phyloP scores from a whole-genome alignment of 495 filamentous ascomycete species.

The Penicillium cinerascens region DNA sequence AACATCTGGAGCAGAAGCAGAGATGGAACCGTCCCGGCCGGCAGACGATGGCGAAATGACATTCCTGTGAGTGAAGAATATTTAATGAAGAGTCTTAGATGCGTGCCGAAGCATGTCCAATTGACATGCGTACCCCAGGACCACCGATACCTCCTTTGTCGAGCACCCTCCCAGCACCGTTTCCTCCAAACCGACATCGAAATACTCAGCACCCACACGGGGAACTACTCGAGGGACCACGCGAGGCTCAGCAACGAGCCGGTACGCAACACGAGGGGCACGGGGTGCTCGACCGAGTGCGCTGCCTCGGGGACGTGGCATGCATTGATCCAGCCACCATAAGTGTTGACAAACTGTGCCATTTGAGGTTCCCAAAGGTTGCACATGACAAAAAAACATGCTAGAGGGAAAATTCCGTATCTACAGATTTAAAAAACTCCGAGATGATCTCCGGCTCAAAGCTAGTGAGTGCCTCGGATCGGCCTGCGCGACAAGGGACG shows the following conservation, averaged over 20 bases:
- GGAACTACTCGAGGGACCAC: slow-evolving; percentile 31
- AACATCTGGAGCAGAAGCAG: slow-evolving; percentile 28
- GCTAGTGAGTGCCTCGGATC: neutral
- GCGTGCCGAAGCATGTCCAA: neutral
- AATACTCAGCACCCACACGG: slow-evolving; percentile 48
- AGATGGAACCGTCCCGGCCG: slow-evolving; percentile 25
- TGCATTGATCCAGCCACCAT: slow-evolving; percentile 27
- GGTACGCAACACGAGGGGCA: slow-evolving; percentile 38
- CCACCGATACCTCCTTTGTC: slow-evolving; percentile 91
- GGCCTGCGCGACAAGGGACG: too few relatives aligned
- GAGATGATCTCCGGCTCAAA: neutral
- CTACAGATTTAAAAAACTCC: neutral
- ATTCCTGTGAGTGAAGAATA: slow-evolving; percentile 64
- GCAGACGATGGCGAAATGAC: slow-evolving; percentile 68
- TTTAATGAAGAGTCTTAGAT: neutral
- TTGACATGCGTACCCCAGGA: slow-evolving; percentile 52
- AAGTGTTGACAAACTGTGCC: neutral
- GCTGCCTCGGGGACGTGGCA: slow-evolving; percentile 39
- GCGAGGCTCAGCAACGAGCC: slow-evolving; percentile 41
- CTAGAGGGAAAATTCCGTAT: neutral
- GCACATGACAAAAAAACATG: neutral
- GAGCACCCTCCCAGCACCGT: slow-evolving; percentile 69
- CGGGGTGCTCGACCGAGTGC: slow-evolving; percentile 39
- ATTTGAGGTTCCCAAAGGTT: too few relatives aligned
- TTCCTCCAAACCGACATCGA: slow-evolving; percentile 62